Evolutionary conservation across 2,329 filamentous ascomycete genomes (phyloP), one percentile per base, ranked within the genome.

Genomic region (Dactylonectria macrodidyma): DNA sequence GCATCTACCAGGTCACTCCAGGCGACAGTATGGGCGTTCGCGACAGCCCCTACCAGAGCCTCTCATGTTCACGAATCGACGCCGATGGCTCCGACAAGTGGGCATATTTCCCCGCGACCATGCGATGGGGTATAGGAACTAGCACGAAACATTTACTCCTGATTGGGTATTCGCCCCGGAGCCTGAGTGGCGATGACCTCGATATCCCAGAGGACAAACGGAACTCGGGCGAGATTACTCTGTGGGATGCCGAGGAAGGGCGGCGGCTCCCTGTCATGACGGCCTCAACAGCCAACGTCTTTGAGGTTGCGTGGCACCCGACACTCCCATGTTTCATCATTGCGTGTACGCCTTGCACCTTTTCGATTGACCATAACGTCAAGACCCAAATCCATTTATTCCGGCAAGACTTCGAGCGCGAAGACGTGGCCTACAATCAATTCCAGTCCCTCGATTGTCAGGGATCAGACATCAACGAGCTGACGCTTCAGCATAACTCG

Each of bases 241-340:
- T 91, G 1, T 91, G 89, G 88, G 83, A 92, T 73, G 84, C 86
- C 0, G 62, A 76, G 0, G 80, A 79, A 2, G 81, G 82, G 10
- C 76, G 81, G 10, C 80, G 83, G 51, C 79, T 90, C 51, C 82
- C 80, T 5, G 82, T 91, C 3, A 79, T 83, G 22, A 85, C 86
- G 3, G 86, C 84, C 1, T 85, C 85, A 1, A 85, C 84, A 1
- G 85, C 88, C 52, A 91, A 92, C 64, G 88, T 91, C 2, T 92
- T 92, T 51, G 90, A 92, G 72, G 87, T 91, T 2, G 80, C 84
- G 0, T 92, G 90, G 90, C 90, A 92, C 73, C 89, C 90, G 0
- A 82, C 75, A 0, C 80, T 86, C 52, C 78, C 82, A 3, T 81
- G 82, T 24, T 91, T 91, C 70, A 80, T 89, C 5, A 88, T 84